phyloP scores from a whole-genome alignment of 176 grass and related monocot species.

The Juncus inflexus region DNA sequence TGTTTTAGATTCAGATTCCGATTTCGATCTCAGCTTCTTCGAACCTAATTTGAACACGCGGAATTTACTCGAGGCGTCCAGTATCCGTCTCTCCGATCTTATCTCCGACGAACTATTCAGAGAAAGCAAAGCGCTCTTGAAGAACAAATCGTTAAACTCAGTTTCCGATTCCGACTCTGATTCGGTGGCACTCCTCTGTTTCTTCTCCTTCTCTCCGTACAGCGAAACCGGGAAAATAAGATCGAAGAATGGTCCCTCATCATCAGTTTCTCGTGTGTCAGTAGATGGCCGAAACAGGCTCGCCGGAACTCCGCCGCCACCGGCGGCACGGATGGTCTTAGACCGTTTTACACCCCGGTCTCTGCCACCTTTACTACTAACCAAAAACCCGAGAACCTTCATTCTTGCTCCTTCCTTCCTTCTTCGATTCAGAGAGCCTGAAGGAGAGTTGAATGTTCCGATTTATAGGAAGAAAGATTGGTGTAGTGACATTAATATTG shows the following conservation, averaged over 20 bases:
- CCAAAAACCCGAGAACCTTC: conserved; percentile 27
- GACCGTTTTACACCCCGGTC: not conserved
- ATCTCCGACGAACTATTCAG: not conserved
- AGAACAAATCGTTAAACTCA: conserved; percentile 19
- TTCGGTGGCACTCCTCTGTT: too few species aligned
- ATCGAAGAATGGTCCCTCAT: conserved; percentile 81
- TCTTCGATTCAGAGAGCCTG: too few species aligned
- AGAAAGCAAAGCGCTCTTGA: not conserved
- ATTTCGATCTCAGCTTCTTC: conserved; percentile 37
- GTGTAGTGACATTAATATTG: not conserved
- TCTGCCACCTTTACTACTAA: not conserved
- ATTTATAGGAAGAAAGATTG: too few species aligned
- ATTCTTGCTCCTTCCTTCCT: conserved; percentile 9
- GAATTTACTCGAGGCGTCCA: conserved; percentile 27
- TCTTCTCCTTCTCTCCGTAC: conserved; percentile 18
- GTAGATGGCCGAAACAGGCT: conserved; percentile 37
- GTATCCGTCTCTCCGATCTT: conserved; percentile 32
- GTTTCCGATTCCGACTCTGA: conserved; percentile 40
- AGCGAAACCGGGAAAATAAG: conserved; percentile 43
- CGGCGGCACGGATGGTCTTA: conserved; percentile 29
- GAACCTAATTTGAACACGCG: conserved; percentile 58
- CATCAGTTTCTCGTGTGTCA: conserved; percentile 30
- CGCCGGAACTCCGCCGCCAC: conserved; percentile 32
- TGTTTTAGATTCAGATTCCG: not conserved
- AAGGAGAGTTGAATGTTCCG: too few species aligned